Percentiles rank a stretch among this genome's conserved stretches.
Evolutionary conservation across 1,284 basidiomycete species (phyloP).

Genomic region (Apiotrichum veenhuisii): DNA sequence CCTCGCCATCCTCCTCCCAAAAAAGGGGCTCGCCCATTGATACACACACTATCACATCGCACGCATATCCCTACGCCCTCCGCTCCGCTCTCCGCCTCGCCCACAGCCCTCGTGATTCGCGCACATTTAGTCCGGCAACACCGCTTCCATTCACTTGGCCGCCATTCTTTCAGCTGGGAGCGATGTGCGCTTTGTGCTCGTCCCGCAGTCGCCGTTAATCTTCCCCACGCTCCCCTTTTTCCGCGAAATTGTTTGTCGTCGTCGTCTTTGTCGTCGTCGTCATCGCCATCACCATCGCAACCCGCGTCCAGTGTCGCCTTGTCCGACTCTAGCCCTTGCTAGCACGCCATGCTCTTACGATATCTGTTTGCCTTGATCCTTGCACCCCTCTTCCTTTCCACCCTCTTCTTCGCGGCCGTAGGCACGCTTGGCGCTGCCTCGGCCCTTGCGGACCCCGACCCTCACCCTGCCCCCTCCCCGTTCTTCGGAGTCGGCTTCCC

Average conservation of each 20-base stretch:
- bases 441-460: conserved; percentile 4
- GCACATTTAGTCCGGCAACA: not conserved
- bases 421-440: conserved; percentile 2
- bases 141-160: not conserved
- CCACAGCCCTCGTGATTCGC: too few relatives aligned
- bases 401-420: conserved; percentile 7
- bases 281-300: not conserved
- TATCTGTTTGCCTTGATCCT: conserved; percentile 11
- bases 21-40: not conserved
- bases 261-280: not conserved
- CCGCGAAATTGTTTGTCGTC: too few relatives aligned
- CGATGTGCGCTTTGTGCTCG: conserved; percentile 20
- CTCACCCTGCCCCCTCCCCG: conserved; percentile 3
- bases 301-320: too few relatives aligned
- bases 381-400: conserved; percentile 13
- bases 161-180: conserved; percentile 3
- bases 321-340: not conserved
- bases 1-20: not conserved
- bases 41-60: too few relatives aligned
- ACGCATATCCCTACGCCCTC: too few relatives aligned
- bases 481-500: conserved; percentile 15
- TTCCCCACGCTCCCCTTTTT: not conserved
- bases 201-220: conserved; percentile 12
- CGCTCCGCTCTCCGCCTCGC: too few relatives aligned
- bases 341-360: conserved; percentile 15